phyloP scores from a whole-genome alignment of 352 stramenopile genomes.

The Phytophthora lateralis region DNA sequence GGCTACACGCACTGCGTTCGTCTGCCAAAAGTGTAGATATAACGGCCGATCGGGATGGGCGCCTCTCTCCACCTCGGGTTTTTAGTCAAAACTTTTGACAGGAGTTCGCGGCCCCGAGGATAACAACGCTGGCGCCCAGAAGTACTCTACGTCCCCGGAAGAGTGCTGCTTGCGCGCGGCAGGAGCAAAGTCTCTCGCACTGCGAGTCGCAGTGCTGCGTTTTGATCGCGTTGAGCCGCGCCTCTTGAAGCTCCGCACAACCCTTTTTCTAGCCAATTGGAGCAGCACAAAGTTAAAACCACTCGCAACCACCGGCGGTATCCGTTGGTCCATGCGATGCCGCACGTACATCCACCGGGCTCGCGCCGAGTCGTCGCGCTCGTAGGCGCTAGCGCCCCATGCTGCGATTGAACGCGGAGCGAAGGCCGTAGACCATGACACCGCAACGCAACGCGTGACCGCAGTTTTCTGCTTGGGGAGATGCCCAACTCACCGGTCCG shows the following conservation, averaged over 20 bases:
- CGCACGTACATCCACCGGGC: not conserved
- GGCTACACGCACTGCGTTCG: not conserved
- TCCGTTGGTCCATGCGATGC: conserved; percentile 13
- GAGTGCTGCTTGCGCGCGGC: not conserved
- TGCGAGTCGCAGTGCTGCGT: not conserved
- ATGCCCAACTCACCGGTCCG: conserved; percentile 19
- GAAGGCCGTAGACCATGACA: not conserved
- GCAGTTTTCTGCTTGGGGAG: conserved; percentile 21
- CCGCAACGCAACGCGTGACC: no score
- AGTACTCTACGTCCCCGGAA: not conserved
- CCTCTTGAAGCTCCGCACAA: conserved; percentile 25
- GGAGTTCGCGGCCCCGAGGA: conserved; percentile 2
- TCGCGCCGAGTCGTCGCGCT: not conserved
- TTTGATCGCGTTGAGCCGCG: not conserved
- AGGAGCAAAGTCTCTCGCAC: not conserved
- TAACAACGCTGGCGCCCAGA: not conserved
- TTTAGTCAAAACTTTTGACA: no score
- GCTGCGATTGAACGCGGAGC: conserved; percentile 7
- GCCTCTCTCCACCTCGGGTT: not conserved
- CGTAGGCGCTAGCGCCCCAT: not conserved
- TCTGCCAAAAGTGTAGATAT: conserved; percentile 11
- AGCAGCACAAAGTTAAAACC: conserved; percentile 29
- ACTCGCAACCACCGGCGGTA: conserved; percentile 15
- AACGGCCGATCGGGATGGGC: conserved; percentile 5
- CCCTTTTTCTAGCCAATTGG: conserved; percentile 33